Base-by-base conservation (phyloP, 2,329 filamentous ascomycete species). In the Colletotrichum karsti region DNA sequence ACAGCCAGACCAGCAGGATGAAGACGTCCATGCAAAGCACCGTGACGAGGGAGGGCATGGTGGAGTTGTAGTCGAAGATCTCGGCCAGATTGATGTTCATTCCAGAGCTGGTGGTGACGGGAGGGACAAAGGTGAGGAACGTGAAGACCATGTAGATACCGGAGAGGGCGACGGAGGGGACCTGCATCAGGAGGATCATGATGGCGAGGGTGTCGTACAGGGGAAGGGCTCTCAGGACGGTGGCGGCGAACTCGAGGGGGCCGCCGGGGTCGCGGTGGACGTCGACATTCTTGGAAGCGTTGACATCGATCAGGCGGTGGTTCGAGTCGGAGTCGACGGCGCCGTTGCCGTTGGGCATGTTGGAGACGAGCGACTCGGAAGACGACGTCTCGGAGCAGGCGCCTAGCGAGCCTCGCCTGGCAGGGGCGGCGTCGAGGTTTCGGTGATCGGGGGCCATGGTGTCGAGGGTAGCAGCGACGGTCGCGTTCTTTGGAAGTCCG, bases 151-250 rank as follows among this genome's bases (percentile, higher is more conserved):
- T 91, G 80, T 98, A 97, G 75, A 97, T 93, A 78, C 94, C 86
- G 71, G 94, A 95, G 75, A 98, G 87, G 66, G 95, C 91, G 75
- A 95, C 91, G 22, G 95, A 93, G 30, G 95, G 95, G 9, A 98
- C 90, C 78, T 97, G 95, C 81, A 98, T 92, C 73, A 98, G 89
- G 74, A 98, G 93, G 81, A 98, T 97, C 79, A 98, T 90, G 76
- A 98, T 97, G 77, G 95, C 94, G 81, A 98, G 93, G 69, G 95
- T 97, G 82, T 98, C 95, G 82, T 94, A 93, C 77, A 97, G 90
- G 60, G 95, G 95, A 75, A 95, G 95, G 58, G 94, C 94, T 75
- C 90, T 91, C 78, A 98, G 89, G 74, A 98, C 95, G 62, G 94
- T 97, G 73, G 93, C 88, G 71, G 92, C 92, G 72, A 97, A 85